Evolutionary conservation across 768 basidiomycete genomes (phyloP).

Genomic region (Zangia roseola): DNA sequence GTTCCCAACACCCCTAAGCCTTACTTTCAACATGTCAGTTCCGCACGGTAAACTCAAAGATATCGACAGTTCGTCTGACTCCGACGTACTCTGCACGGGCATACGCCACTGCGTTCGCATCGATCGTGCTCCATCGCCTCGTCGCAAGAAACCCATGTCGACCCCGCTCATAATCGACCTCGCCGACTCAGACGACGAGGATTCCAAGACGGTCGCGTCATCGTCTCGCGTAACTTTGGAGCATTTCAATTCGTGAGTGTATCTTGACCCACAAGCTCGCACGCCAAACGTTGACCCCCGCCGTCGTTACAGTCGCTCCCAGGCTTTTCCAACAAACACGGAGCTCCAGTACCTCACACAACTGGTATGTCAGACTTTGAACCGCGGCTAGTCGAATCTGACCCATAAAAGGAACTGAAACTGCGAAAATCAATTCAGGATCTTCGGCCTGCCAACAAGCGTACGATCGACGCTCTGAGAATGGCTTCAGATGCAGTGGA

Average conservation of each 20-base stretch:
- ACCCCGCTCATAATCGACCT: conserved; percentile 11
- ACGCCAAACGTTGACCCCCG: not conserved
- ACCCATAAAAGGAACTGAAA: conserved; percentile 24
- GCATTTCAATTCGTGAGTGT: conserved; percentile 5
- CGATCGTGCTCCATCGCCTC: conserved; percentile 13
- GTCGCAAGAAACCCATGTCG: conserved; percentile 10
- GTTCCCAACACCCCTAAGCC: conserved; percentile 4
- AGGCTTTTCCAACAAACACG: conserved; percentile 4
- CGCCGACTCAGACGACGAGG: conserved; percentile 17
- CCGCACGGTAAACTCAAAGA: conserved; percentile 5
- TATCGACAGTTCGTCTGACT: conserved; percentile 27
- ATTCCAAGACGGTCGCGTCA: conserved; percentile 2
- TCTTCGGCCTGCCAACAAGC: conserved; percentile 20
- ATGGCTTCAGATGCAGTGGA: conserved; percentile 14
- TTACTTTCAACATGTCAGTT: not conserved
- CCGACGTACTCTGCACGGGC: conserved; percentile 20
- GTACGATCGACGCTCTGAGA: conserved; percentile 15
- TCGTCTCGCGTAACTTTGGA: conserved; percentile 4
- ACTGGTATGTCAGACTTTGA: conserved; percentile 9
- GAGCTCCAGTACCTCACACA: conserved; percentile 26
- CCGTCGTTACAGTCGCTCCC: not conserved
- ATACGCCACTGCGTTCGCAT: conserved; percentile 15
- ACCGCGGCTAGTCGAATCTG: not conserved
- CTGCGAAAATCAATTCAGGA: conserved; percentile 13
- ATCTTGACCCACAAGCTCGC: not conserved